Base-by-base conservation (phyloP, 495 filamentous ascomycete species). In the Oleoguttula mirabilis region DNA sequence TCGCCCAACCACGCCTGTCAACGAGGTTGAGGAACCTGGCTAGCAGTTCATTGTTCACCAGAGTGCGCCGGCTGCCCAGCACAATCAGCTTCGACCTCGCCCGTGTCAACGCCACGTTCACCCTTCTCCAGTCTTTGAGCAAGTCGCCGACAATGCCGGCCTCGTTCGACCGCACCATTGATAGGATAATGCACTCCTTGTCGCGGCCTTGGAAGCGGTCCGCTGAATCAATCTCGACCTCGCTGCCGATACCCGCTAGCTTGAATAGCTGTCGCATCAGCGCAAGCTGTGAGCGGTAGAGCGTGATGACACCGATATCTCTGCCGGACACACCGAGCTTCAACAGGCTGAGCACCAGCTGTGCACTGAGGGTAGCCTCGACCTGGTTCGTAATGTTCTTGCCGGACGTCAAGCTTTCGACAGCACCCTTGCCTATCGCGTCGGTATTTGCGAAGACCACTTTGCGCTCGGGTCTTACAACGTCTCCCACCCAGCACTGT, bases 151-250 rank as follows among this genome's bases (percentile, higher is more conserved):
- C 80, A 28, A 70, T 71, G 28, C 77, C 76, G 1, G 72, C 69
- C 24, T 84, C 73, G 52, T 98, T 98, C 53, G 76, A 87, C 10
- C 90, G 75, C 6, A 98, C 90, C 21, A 88, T 76, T 36, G 71
- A 79, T 11, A 98, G 72, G 17, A 98, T 73, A 10, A 95, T 71
- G 10, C 94, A 76, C 52, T 88, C 83, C 61, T 98, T 98, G 59
- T 98, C 90, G 2, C 90, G 72, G 4, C 90, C 90, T 60, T 98
- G 90, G 61, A 94, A 98, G 39, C 85, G 84, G 55, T 98, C 90
- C 4, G 90, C 84, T 0, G 90, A 95, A 61, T 95, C 85, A 73
- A 95, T 84, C 60, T 98, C 90, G 10, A 98, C 75, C 1, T 66
- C 72, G 6, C 35, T 30, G 16, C 35, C 28, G 17, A 10, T 37